Percentiles rank a stretch among this genome's conserved stretches.
phyloP scores from a whole-genome alignment of 2,329 filamentous ascomycete species.

The Cordyceps cateniannulata region DNA sequence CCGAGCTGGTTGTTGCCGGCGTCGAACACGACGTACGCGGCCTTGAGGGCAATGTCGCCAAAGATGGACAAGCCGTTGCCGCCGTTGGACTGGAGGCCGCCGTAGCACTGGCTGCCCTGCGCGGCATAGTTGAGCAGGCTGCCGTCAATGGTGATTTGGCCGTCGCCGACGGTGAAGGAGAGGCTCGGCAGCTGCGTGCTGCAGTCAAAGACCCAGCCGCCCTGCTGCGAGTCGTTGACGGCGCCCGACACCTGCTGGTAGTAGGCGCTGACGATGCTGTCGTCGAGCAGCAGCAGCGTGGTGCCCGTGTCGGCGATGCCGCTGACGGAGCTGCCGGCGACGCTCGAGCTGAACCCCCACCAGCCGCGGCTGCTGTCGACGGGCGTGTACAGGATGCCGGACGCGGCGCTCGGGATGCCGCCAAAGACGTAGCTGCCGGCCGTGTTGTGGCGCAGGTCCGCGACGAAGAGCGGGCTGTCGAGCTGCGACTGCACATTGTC shows the following conservation, averaged over 20 bases:
- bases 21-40: conserved; percentile 53
- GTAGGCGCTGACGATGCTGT: conserved; percentile 41
- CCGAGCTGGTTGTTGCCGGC: conserved; percentile 45
- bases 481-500: conserved; percentile 23
- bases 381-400: conserved; percentile 52
- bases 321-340: conserved; percentile 24
- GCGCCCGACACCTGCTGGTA: conserved; percentile 50
- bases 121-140: conserved; percentile 47
- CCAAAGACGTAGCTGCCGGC: conserved; percentile 55
- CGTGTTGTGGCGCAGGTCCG: conserved; percentile 58
- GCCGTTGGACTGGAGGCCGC: conserved; percentile 55
- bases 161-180: conserved; percentile 48
- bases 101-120: conserved; percentile 52
- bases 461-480: conserved; percentile 52
- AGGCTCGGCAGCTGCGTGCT: conserved; percentile 38
- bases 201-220: conserved; percentile 42
- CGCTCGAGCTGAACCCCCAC: conserved; percentile 41
- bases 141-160: conserved; percentile 50
- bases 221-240: conserved; percentile 14
- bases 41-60: conserved; percentile 57
- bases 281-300: conserved; percentile 55
- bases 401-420: conserved; percentile 50
- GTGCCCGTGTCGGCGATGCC: conserved; percentile 55
- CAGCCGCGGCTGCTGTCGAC: conserved; percentile 58
- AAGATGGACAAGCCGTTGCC: conserved; percentile 47